Evolutionary conservation across 768 basidiomycete species (phyloP).

Genomic region (Auricularia sp.): DNA sequence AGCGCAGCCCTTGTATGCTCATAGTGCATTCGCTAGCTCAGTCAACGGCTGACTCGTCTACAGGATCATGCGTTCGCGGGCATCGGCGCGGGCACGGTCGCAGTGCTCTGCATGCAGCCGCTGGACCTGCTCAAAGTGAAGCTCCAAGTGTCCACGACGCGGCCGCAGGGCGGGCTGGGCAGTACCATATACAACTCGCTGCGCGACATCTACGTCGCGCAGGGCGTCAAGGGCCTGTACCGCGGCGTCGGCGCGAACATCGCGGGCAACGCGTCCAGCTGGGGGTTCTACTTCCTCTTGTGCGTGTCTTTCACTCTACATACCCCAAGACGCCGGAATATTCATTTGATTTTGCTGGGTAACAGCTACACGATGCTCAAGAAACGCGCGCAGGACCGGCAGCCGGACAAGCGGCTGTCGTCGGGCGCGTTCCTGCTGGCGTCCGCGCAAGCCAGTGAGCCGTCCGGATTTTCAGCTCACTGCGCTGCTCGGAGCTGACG

Average conservation of each 20-base stretch:
- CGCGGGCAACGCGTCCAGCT: conserved; percentile 89
- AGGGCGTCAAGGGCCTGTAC: conserved; percentile 83
- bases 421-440: conserved; percentile 76
- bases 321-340: conserved; percentile 5
- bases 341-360: neutral
- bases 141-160: conserved; percentile 74
- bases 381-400: conserved; percentile 50
- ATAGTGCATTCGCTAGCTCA: neutral
- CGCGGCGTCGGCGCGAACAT: conserved; percentile 85
- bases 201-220: conserved; percentile 55
- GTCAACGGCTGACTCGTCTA: neutral
- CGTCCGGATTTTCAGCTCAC: conserved; percentile 14
- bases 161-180: conserved; percentile 49
- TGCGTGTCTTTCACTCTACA: conserved; percentile 31
- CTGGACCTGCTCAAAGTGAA: conserved; percentile 92
- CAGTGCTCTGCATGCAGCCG: conserved; percentile 94
- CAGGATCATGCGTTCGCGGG: conserved; percentile 95
- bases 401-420: conserved; percentile 56
- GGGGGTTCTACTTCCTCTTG: conserved; percentile 98
- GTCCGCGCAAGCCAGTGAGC: conserved; percentile 94
- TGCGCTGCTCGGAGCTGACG: conserved; percentile 2
- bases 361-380: conserved; percentile 89
- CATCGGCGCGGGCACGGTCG: conserved; percentile 83
- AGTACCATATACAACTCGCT: conserved; percentile 69
- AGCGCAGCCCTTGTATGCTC: conserved; percentile 7